Percentiles rank a stretch among this genome's conserved stretches.
Evolutionary conservation across 2,329 filamentous ascomycete species (phyloP).

Genomic region (Pezicula rhizophila): DNA sequence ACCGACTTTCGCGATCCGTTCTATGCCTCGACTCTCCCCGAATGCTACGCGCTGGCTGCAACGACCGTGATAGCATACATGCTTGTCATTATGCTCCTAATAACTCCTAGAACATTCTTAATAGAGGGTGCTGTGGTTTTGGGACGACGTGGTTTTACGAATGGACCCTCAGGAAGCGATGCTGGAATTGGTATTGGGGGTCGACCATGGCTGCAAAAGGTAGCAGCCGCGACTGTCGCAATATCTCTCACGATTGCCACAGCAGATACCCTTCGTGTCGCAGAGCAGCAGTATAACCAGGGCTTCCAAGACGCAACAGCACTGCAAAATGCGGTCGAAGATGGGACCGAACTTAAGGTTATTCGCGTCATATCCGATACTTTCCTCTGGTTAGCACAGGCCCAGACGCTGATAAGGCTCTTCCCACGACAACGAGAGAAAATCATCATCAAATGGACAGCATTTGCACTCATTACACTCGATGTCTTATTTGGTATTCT

Average conservation of each 20-base stretch:
- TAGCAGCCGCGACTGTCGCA: conserved; percentile 65
- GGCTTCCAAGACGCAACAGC: conserved; percentile 74
- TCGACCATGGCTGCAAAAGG: conserved; percentile 87
- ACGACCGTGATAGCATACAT: conserved; percentile 89
- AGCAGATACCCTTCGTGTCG: conserved; percentile 81
- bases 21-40: conserved; percentile 87
- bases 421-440: conserved; percentile 97
- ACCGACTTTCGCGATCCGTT: conserved; percentile 74
- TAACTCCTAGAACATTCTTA: conserved; percentile 90
- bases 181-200: conserved; percentile 80
- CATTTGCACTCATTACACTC: conserved; percentile 85
- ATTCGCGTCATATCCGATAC: conserved; percentile 92
- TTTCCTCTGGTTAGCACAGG: conserved; percentile 95
- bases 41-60: conserved; percentile 86
- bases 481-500: conserved; percentile 88
- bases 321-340: conserved; percentile 74
- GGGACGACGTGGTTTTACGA: conserved; percentile 77
- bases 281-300: conserved; percentile 70
- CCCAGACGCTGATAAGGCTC: conserved; percentile 89
- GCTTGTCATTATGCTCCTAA: conserved; percentile 87
- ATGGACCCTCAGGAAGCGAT: conserved; percentile 62
- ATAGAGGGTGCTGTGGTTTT: conserved; percentile 79
- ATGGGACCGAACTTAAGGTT: conserved; percentile 78
- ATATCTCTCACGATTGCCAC: conserved; percentile 92
- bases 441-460: conserved; percentile 97